Base-by-base conservation (phyloP, 129 eudicot species). In the Glebionis coronaria region DNA sequence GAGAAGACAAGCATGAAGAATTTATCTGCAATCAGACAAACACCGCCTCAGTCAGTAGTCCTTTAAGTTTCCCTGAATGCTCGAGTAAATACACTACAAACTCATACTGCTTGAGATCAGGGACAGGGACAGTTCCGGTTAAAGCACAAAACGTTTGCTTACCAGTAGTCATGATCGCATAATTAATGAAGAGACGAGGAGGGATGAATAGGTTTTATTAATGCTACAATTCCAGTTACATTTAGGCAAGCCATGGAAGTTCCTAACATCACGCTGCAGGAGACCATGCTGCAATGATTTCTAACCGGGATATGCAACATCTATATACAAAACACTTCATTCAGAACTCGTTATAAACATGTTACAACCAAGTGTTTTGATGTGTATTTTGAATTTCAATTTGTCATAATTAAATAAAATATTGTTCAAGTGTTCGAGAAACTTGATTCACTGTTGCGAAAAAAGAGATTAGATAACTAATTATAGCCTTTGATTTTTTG, bases 1-100 rank as follows among this genome's bases (percentile, higher is more conserved):
- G 97, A 85, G 77, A 84, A 89, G 70, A 93, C 99, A 72, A 93
- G 89, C 99, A 93, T 84, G 87, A 93, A 93, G 92, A 93, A 93
- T 92, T 88, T 73, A 95, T 79, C 99, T 93, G 97, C 88, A 86
- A 44, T 18, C 49, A 71, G 58, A 68, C 63, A 49, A 42, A 56
- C 40, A 44, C 49, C 14, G 27, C 31, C 29, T 64, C 29, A 71
- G 2, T 65, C 35, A 71, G 2, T 14, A 66, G n/a, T n/a, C n/a
- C n/a, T n/a, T n/a, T n/a, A n/a, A n/a, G n/a, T n/a, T n/a, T n/a
- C n/a, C n/a, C n/a, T n/a, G n/a, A n/a, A n/a, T n/a, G n/a, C n/a
- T n/a, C n/a, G n/a, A n/a, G n/a, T n/a, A n/a, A n/a, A n/a, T n/a
- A n/a, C n/a, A n/a, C n/a, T n/a, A n/a, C n/a, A n/a, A n/a, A n/a